Evolutionary conservation across 371 early-diverging fungal species (phyloP), one percentile per base, ranked within the genome.

Genomic region (Dinochytrium kinnereticum): DNA sequence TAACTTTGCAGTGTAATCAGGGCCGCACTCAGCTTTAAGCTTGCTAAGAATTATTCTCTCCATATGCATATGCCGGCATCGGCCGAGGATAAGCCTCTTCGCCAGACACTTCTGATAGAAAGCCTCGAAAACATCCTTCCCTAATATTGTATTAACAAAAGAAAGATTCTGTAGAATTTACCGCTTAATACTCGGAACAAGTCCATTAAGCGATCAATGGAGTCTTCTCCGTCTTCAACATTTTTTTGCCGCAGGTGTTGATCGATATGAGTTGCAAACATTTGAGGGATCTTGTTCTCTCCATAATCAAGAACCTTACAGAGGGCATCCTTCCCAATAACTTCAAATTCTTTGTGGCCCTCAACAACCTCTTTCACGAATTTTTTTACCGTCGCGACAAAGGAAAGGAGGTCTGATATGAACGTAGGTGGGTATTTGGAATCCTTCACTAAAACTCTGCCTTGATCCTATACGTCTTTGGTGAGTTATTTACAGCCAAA

Each of bases 91-190:
- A 61, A 61, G 61, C 36, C 61, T 28, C 24, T 61, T 61, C 7
- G 61, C 61, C 28, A 61, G 36, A 37, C 7, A 34, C 37, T 61
- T 61, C 5, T 61, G 61, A 37, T 61, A 61, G 10, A 61, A 61
- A 3, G 61, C 61, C 10, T 28, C 30, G 24, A 61, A 61, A 21
- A 61, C 26, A 24, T 61, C 61, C 34, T 61, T 61, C 26, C 61
- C 61, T 61, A 17, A 17, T 33, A 33, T 24, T n/a, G 55, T 21
- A 61, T n/a, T n/a, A n/a, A n/a, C n/a, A n/a, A n/a, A n/a, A n/a
- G n/a, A n/a, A 26, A 34, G 37, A 61, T 30, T 61, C 5, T 61
- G 13, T 10, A 37, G 24, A 61, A 37, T 7, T 13, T 44, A 61
- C 61, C 61, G 17, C 34, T 37, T 34, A 61, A 5, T 26, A 61